Evolutionary conservation across 805 yeast species (phyloP), one percentile per base, ranked within the genome.

Genomic region (Pichia eremophila): DNA sequence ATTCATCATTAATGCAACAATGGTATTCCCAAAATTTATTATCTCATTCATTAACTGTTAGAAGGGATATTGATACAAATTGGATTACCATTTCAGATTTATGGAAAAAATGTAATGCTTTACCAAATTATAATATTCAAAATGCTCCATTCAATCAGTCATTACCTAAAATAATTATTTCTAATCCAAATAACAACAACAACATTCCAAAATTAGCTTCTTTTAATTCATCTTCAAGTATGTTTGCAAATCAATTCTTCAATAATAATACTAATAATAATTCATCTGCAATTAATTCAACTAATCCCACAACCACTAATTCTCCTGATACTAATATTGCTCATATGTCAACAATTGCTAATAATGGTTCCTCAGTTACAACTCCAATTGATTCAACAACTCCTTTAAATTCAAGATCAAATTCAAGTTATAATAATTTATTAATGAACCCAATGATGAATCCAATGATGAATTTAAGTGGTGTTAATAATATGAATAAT

Each of bases 1-100:
- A 71, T 42, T 88, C 90, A 3, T 61, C 65, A 27, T 65, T 74
- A 64, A 87, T 87, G 96, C 90, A 85, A 53, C 78, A 70, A 45
- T 87, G 96, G 96, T 78, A 74, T 49, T 58, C 74, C 9, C 74
- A 73, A 40, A 78, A 79, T 3, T 85, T 82, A 64, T 69, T 86
- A 54, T 67, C 67, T 38, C 70, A 68, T 11, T 78, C 73, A 49
- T 67, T 87, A 51, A 65, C 66, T 39, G 67, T 88, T 47, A 73
- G 83, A 47, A 74, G 91, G 32, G 74, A 70, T 19, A 83, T 74
- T 41, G 87, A 81, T 50, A 43, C 60, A 0, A 58, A 54, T 14
- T 85, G 67, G 60, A 67, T 66, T 35, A 64, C 83, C 0, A 68
- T 88, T 49, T 72, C 70, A 19, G 78, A 75, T 12, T 72, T 85